phyloP scores from a whole-genome alignment of 1,284 basidiomycete species.

The Mycena citricolor region DNA sequence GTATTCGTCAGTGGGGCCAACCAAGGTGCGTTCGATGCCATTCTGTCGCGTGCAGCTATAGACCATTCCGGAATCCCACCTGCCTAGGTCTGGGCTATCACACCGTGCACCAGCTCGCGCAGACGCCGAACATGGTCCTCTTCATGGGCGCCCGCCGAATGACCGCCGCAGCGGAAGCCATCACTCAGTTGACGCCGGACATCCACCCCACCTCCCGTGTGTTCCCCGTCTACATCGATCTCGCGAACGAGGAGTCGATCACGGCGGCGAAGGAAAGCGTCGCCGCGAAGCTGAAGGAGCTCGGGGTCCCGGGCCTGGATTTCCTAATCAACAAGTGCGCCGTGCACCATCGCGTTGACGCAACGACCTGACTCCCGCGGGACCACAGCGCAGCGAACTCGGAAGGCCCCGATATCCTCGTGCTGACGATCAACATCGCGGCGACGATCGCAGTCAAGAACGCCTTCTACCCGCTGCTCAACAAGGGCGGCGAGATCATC shows the following conservation, averaged over 20 bases:
- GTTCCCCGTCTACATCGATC: slow-evolving; percentile 2
- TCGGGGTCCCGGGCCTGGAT: background rate
- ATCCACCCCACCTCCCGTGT: slow-evolving; percentile 4
- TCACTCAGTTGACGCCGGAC: slow-evolving; percentile 1
- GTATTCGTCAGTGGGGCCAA: slow-evolving; percentile 3
- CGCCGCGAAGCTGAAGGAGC: background rate
- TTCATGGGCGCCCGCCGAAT: slow-evolving; percentile 5
- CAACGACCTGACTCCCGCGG: too few relatives aligned
- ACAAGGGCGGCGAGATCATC: too few relatives aligned
- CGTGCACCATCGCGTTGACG: too few relatives aligned
- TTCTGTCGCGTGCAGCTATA: too few relatives aligned
- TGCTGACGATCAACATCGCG: too few relatives aligned
- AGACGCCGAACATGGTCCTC: background rate
- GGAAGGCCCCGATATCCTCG: too few relatives aligned
- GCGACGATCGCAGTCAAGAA: too few relatives aligned
- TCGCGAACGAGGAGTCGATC: slow-evolving; percentile 6
- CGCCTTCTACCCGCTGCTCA: too few relatives aligned
- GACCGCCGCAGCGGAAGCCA: background rate
- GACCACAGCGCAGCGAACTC: too few relatives aligned
- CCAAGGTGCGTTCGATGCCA: too few relatives aligned
- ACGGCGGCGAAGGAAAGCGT: background rate
- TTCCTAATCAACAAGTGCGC: slow-evolving; percentile 4
- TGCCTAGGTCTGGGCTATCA: slow-evolving; percentile 4
- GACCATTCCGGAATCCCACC: too few relatives aligned
- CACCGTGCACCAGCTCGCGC: slow-evolving; percentile 7